phyloP scores from a whole-genome alignment of 2,329 filamentous ascomycete species.

The Thermothelomyces thermophilus region DNA sequence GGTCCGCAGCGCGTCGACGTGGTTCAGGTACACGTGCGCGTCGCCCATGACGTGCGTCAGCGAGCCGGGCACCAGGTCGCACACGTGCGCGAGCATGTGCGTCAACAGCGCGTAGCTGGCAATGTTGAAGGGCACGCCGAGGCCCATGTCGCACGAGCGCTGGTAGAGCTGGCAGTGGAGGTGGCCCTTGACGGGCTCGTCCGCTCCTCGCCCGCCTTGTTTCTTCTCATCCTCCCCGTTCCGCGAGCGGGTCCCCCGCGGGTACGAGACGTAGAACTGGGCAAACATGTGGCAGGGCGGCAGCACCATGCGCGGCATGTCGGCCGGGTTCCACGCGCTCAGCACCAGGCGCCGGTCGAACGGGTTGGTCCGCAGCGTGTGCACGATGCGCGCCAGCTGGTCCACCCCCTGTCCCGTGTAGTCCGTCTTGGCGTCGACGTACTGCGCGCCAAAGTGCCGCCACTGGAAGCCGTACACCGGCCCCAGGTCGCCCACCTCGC shows the following conservation, averaged over 20 bases:
- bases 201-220: background rate
- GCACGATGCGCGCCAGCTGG: slow-evolving; percentile 83
- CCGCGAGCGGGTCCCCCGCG: slow-evolving; percentile 32
- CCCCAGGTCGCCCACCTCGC: slow-evolving; percentile 81
- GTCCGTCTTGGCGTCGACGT: slow-evolving; percentile 69
- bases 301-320: slow-evolving; percentile 80
- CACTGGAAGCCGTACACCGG: slow-evolving; percentile 98
- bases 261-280: slow-evolving; percentile 86
- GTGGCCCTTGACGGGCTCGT: slow-evolving; percentile 47
- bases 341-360: slow-evolving; percentile 89
- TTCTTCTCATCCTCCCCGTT: background rate
- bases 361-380: slow-evolving; percentile 75
- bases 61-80: slow-evolving; percentile 75
- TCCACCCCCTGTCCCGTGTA: slow-evolving; percentile 88
- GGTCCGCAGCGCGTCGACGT: slow-evolving; percentile 75
- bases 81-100: slow-evolving; percentile 88
- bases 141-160: slow-evolving; percentile 90
- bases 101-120: slow-evolving; percentile 89
- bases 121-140: slow-evolving; percentile 97
- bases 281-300: slow-evolving; percentile 98
- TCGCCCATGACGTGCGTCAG: slow-evolving; percentile 96
- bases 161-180: slow-evolving; percentile 90
- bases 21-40: slow-evolving; percentile 92
- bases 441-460: slow-evolving; percentile 94
- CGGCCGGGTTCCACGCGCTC: slow-evolving; percentile 87